Conservation (phyloP, 2,329 filamentous ascomycete species). For the Hypoxylon rubiginosum region DNA sequence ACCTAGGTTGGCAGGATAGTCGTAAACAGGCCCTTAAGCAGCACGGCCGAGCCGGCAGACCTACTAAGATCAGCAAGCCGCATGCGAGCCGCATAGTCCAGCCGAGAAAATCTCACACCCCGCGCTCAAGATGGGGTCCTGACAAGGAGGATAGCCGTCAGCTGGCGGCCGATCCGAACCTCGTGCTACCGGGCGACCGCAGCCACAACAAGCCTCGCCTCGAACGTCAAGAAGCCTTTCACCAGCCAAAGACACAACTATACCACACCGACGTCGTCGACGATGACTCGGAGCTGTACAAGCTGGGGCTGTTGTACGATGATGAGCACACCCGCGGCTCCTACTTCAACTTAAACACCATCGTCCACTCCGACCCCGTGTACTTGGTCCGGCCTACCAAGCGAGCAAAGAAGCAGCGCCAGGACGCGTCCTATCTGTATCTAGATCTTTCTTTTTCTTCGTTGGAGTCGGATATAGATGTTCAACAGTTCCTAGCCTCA, state of each 20-base stretch:
- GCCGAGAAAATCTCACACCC: constrained; percentile 21
- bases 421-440: constrained; percentile 15
- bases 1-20: background rate
- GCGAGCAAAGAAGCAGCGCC: constrained; percentile 30
- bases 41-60: constrained; percentile 7
- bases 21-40: constrained; percentile 11
- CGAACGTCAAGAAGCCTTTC: constrained; percentile 50
- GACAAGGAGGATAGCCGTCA: constrained; percentile 34
- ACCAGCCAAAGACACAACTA: constrained; percentile 33
- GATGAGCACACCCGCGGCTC: constrained; percentile 40
- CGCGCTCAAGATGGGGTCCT: constrained; percentile 18
- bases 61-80: constrained; percentile 9
- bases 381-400: constrained; percentile 47
- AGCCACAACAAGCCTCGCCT: constrained; percentile 42
- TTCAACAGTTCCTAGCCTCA: constrained; percentile 31
- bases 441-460: constrained; percentile 39
- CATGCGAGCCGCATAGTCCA: constrained; percentile 28
- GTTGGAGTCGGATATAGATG: constrained; percentile 27
- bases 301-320: constrained; percentile 48
- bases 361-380: constrained; percentile 44
- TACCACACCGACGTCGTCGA: constrained; percentile 40
- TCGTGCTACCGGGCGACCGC: constrained; percentile 42
- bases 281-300: constrained; percentile 47
- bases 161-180: constrained; percentile 37
- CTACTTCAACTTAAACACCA: constrained; percentile 44